Conservation (phyloP, 2,329 filamentous ascomycete species). For the Cryphonectria carpinicola region DNA sequence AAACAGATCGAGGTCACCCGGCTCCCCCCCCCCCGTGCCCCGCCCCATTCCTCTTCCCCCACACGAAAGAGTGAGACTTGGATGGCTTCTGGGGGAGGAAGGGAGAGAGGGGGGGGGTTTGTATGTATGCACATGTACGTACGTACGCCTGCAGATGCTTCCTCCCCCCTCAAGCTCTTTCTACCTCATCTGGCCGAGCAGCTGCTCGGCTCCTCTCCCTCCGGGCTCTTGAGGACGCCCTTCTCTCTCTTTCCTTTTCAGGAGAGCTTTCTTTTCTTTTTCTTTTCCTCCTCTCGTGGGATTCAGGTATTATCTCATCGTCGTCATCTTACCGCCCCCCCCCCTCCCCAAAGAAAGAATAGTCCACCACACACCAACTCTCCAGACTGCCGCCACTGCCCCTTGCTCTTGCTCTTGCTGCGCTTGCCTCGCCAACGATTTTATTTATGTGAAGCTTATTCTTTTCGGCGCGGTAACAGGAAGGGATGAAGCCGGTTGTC, state of each 20-base stretch:
- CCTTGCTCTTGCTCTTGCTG: constrained; percentile 8
- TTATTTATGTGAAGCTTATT: not conserved
- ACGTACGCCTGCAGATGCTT: not conserved
- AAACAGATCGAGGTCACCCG: not conserved
- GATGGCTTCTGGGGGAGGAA: not conserved
- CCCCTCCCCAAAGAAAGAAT: not conserved
- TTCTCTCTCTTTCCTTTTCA: not conserved
- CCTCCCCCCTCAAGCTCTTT: not conserved
- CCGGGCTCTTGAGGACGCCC: not conserved
- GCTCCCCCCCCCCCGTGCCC: too few relatives aligned
- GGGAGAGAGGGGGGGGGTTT: not conserved
- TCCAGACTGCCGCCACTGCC: not conserved
- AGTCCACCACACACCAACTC: not conserved
- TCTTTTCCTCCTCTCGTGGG: not conserved
- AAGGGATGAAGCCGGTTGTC: not conserved
- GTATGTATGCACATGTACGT: not conserved
- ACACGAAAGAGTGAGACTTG: not conserved
- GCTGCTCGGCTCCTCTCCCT: not conserved
- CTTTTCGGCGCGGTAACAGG: not conserved
- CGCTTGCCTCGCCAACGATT: constrained; percentile 11
- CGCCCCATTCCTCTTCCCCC: not conserved
- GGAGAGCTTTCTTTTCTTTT: not conserved
- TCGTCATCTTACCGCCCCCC: not conserved
- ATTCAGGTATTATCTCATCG: not conserved
- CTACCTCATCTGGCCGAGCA: not conserved